A percentile compares a stretch with the other conserved stretches of the same genome.
Conservation (phyloP, 2,329 filamentous ascomycete species). For the Pseudogymnoascus sp. region DNA sequence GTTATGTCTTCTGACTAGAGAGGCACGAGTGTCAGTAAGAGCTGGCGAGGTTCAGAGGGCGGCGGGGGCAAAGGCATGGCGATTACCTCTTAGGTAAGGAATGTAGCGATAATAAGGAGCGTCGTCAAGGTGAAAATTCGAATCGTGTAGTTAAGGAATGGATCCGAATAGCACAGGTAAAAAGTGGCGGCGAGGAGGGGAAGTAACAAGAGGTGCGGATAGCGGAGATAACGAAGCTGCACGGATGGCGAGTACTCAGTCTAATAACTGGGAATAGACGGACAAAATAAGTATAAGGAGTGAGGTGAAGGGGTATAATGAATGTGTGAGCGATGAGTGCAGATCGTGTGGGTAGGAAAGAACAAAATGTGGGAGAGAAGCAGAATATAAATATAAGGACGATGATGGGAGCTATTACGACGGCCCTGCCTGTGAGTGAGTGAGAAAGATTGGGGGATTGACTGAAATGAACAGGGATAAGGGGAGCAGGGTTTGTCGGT, state of each 20-base stretch:
- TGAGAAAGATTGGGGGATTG: too few species aligned
- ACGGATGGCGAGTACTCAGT: background rate
- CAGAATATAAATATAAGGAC: background rate
- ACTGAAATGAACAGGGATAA: background rate
- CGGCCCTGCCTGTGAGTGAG: too few species aligned
- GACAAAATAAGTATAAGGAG: background rate
- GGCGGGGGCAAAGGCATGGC: background rate
- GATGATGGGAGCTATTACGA: background rate
- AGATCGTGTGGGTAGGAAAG: background rate
- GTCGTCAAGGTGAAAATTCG: background rate
- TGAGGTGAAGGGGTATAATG: background rate
- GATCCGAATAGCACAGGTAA: background rate
- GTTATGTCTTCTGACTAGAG: background rate
- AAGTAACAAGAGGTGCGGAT: background rate
- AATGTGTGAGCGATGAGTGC: background rate
- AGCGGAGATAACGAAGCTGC: background rate
- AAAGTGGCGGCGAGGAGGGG: background rate
- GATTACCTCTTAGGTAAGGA: background rate
- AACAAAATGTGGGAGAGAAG: background rate
- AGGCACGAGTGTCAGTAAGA: background rate
- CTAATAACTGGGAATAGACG: background rate
- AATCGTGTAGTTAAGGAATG: background rate
- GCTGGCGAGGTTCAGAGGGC: background rate
- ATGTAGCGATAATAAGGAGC: background rate
- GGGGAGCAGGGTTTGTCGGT: too few species aligned